phyloP scores from a whole-genome alignment of 306 rosid species.

The Medicago ruthenica region DNA sequence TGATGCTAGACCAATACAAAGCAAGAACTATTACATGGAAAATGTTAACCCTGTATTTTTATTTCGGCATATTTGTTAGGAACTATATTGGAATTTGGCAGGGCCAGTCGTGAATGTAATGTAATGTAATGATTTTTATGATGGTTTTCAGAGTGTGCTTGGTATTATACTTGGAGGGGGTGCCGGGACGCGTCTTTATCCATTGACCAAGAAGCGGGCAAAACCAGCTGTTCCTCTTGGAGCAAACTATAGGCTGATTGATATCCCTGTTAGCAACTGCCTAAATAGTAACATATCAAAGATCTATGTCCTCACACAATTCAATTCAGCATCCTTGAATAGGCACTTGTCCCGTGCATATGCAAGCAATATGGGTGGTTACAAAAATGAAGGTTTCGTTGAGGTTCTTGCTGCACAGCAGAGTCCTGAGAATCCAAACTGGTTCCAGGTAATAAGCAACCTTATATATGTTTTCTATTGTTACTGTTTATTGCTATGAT shows the following conservation, averaged over 20 bases:
- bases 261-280: conserved; percentile 97
- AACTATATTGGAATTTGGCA: conserved; percentile 16
- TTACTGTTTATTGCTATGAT: neutral
- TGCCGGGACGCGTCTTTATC: conserved; percentile 94
- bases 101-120: conserved; percentile 6
- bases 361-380: conserved; percentile 97
- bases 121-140: conserved; percentile 21
- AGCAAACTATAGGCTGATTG: conserved; percentile 93
- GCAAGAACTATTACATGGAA: too few species aligned
- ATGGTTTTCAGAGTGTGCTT: conserved; percentile 73
- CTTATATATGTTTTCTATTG: conserved; percentile 4
- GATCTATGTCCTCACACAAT: conserved; percentile 96
- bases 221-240: conserved; percentile 99
- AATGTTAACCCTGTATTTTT: neutral
- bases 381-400: conserved; percentile 94
- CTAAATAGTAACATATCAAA: conserved; percentile 86
- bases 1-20: too few species aligned
- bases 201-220: conserved; percentile 93
- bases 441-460: conserved; percentile 80
- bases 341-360: conserved; percentile 96
- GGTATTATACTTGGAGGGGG: conserved; percentile 97
- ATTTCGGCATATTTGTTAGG: neutral
- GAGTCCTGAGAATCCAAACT: conserved; percentile 98
- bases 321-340: conserved; percentile 93
- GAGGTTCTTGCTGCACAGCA: conserved; percentile 99